phyloP scores from a whole-genome alignment of 768 basidiomycete genomes.

The Kwoniella botswanensis region DNA sequence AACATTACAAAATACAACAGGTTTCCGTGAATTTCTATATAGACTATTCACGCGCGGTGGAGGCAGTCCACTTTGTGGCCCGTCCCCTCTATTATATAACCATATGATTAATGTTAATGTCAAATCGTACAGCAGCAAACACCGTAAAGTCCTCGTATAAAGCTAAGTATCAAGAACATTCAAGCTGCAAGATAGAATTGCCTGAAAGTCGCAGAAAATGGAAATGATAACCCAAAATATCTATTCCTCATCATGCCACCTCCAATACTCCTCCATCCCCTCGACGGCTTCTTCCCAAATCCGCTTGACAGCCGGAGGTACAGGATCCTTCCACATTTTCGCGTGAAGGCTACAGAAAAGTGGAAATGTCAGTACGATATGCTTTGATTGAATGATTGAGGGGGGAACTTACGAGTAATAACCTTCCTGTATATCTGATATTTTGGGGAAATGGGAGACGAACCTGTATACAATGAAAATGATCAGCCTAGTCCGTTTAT shows the following conservation, averaged over 20 bases:
- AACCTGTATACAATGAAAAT: background rate
- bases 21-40: background rate
- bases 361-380: background rate
- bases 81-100: background rate
- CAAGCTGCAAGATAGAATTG: no score
- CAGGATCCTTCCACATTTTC: constrained; percentile 28
- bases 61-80: constrained; percentile 9
- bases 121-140: no score
- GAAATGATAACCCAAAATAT: background rate
- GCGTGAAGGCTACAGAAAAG: constrained; percentile 14
- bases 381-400: background rate
- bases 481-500: background rate
- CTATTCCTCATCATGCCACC: background rate
- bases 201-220: no score
- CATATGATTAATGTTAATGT: no score
- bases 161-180: no score
- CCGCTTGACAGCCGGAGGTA: constrained; percentile 3
- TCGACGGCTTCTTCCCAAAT: constrained; percentile 4
- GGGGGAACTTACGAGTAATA: constrained; percentile 16
- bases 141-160: no score
- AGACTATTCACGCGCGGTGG: constrained; percentile 16
- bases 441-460: constrained; percentile 23
- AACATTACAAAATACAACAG: background rate
- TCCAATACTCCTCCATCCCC: constrained; percentile 15
- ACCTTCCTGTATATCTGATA: constrained; percentile 6